phyloP scores from a whole-genome alignment of 2,329 filamentous ascomycete genomes.

The Botrytis fragariae region DNA sequence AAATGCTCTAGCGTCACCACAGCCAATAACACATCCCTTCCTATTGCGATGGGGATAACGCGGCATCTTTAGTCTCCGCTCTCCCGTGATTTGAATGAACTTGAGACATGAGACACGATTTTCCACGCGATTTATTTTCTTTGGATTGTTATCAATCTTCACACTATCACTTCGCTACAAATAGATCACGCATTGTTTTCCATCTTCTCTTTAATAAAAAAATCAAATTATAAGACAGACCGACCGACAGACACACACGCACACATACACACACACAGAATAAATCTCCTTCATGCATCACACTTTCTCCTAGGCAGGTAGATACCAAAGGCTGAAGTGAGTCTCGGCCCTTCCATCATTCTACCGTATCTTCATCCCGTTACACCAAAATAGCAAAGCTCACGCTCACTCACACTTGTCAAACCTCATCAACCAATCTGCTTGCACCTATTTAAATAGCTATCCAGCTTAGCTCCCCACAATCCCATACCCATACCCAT shows the following conservation, averaged over 20 bases:
- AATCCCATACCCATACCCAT: neutral
- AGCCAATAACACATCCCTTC: neutral
- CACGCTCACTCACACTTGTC: neutral
- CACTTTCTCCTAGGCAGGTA: neutral
- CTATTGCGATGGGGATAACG: conserved; percentile 4
- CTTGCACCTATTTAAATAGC: neutral
- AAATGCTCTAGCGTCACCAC: neutral
- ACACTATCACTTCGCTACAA: neutral
- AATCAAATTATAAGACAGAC: neutral
- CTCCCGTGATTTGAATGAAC: neutral
- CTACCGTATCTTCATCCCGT: conserved; percentile 3
- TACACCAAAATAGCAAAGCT: neutral
- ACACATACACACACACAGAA: neutral
- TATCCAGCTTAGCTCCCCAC: neutral
- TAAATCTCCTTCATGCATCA: neutral
- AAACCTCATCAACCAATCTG: neutral
- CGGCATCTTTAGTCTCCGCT: neutral
- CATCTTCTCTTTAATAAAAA: neutral
- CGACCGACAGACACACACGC: neutral
- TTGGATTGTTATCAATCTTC: neutral
- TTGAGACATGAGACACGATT: neutral
- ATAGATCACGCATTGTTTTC: neutral
- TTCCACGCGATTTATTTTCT: neutral
- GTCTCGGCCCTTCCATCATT: conserved; percentile 10
- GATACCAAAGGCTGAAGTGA: neutral